These are phyloP conservation scores for Amphirosellinia nigrospora DNA, from an alignment of 495 filamentous ascomycete species.

Conservation along the genomic window DNA sequence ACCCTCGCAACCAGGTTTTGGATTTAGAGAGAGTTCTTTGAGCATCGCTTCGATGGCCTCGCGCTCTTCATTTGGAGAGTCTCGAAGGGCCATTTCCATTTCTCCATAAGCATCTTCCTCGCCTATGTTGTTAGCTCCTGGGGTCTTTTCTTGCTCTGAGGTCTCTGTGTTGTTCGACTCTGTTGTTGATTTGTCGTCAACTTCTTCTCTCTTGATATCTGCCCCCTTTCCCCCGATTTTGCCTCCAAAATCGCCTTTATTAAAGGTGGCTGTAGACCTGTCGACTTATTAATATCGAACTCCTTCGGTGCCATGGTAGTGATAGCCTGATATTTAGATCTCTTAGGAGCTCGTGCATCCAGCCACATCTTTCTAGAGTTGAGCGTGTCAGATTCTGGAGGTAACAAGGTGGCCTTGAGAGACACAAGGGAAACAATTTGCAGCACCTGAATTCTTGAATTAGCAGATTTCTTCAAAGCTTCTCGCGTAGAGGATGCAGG, in stretches of 20 bases:
- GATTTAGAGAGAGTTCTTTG: conserved; percentile 2
- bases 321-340: too few species aligned
- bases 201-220: background rate
- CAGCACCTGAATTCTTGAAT: background rate
- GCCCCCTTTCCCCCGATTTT: background rate
- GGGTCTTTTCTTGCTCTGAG: background rate
- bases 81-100: background rate
- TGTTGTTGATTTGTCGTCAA: background rate
- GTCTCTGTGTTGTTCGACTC: background rate
- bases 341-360: background rate
- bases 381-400: background rate
- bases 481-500: background rate
- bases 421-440: background rate
- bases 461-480: background rate
- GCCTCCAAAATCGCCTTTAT: background rate
- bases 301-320: background rate
- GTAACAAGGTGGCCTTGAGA: background rate
- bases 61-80: background rate
- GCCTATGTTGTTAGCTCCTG: background rate
- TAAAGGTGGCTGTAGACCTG: background rate
- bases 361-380: background rate
- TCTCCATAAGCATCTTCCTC: background rate
- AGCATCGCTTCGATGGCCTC: background rate
- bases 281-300: background rate
- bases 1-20: background rate